A percentile compares a stretch with the other conserved stretches of the same genome.
phyloP scores from a whole-genome alignment of 2,329 filamentous ascomycete species.

The Emydomyces testavorans region DNA sequence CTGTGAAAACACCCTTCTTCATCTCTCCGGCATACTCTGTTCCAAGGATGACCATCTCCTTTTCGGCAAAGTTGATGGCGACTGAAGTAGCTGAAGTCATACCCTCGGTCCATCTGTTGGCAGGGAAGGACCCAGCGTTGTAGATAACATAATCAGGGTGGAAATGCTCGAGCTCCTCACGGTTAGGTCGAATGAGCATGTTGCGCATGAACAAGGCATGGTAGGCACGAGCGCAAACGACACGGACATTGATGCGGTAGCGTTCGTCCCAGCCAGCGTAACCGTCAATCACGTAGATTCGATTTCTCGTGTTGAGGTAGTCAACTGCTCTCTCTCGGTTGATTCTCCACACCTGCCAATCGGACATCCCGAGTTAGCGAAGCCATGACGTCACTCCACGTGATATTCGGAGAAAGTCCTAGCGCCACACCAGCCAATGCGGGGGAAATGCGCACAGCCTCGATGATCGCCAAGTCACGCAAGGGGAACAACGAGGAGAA shows the following conservation, averaged over 20 bases:
- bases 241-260: slow-evolving; percentile 93
- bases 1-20: slow-evolving; percentile 98
- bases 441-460: slow-evolving; percentile 9
- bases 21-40: slow-evolving; percentile 97
- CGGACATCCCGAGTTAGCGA: slow-evolving; percentile 16
- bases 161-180: slow-evolving; percentile 91
- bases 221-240: slow-evolving; percentile 97
- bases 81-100: slow-evolving; percentile 99
- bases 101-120: slow-evolving; percentile 93
- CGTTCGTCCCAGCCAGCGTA: slow-evolving; percentile 98
- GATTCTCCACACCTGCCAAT: slow-evolving; percentile 87
- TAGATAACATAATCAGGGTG: slow-evolving; percentile 99
- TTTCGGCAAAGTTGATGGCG: slow-evolving; percentile 96
- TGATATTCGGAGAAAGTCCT: slow-evolving; percentile 1
- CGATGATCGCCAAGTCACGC: slow-evolving; percentile 6
- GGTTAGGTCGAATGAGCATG: slow-evolving; percentile 93
- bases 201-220: slow-evolving; percentile 99
- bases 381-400: slow-evolving; percentile 23
- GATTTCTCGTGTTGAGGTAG: slow-evolving; percentile 97
- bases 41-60: slow-evolving; percentile 99
- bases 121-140: slow-evolving; percentile 96
- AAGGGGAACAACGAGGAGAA: slow-evolving; percentile 3
- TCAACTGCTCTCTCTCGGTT: slow-evolving; percentile 98
- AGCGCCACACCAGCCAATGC: slow-evolving; percentile 9
- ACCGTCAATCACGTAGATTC: slow-evolving; percentile 96